A percentile compares a stretch with the other conserved stretches of the same genome.
Evolutionary conservation across 768 basidiomycete genomes (phyloP).

Genomic region (Pleurotus sapidus): DNA sequence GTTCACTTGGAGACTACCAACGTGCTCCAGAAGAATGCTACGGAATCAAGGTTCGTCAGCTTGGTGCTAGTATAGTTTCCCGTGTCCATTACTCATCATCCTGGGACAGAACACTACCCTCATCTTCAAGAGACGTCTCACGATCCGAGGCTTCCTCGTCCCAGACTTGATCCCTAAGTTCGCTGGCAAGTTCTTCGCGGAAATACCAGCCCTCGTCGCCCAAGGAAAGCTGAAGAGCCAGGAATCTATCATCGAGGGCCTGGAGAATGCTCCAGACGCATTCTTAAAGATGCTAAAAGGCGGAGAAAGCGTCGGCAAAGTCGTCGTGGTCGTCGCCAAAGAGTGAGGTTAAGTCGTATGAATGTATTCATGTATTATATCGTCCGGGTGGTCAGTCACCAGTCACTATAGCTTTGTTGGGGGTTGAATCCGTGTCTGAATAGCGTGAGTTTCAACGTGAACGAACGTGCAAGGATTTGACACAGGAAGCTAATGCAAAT

Average conservation of each 20-base stretch:
- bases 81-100: background rate
- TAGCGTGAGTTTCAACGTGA: too few species aligned
- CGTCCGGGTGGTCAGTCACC: too few species aligned
- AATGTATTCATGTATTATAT: background rate
- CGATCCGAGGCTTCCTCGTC: slow-evolving; percentile 34
- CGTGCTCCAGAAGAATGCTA: slow-evolving; percentile 10
- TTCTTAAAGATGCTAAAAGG: slow-evolving; percentile 31
- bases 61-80: background rate
- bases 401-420: too few species aligned
- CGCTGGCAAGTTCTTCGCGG: slow-evolving; percentile 30
- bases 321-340: background rate
- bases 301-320: background rate
- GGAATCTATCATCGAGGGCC: slow-evolving; percentile 33
- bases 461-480: too few species aligned
- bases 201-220: slow-evolving; percentile 33
- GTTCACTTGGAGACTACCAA: slow-evolving; percentile 13
- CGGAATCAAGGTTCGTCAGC: slow-evolving; percentile 13
- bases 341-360: background rate
- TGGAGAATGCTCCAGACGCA: slow-evolving; percentile 35
- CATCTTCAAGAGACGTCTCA: slow-evolving; percentile 31
- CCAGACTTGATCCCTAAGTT: slow-evolving; percentile 24
- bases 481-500: too few species aligned
- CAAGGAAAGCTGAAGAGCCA: slow-evolving; percentile 33
- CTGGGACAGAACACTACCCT: slow-evolving; percentile 23
- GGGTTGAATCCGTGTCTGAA: too few species aligned